Evolutionary conservation across 2,329 filamentous ascomycete species (phyloP), one percentile per base, ranked within the genome.

Genomic region (Didymella arachidicola): DNA sequence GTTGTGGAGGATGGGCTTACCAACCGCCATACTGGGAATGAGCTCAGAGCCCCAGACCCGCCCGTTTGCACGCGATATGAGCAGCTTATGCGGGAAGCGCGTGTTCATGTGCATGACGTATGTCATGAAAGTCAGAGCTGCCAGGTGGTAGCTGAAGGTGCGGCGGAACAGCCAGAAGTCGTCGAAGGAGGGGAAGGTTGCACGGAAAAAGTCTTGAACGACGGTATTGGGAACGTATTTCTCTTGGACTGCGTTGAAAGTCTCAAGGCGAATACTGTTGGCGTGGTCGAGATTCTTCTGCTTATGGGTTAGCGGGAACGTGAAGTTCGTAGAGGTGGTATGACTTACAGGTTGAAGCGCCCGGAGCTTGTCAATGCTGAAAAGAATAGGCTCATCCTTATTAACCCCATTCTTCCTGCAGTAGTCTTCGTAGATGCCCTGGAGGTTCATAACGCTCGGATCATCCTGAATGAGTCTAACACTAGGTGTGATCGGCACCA

Each of bases 91-190:
- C 6, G 95, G 96, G 77, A 95, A 97, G 29, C 95, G 91, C 76
- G 92, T 92, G 75, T 94, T 92, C 88, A 99, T 98, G 80, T 94
- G 94, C 81, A 99, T 89, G 59, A 97, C 90, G 75, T 98, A 99
- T 4, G 95, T 98, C 90, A 99, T 97, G 80, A 99, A 99, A 1
- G 95, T 97, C 64, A 98, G 85, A 1, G 93, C 88, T 19, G 95
- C 94, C 61, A 97, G 89, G 79, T 99, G 95, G 81, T 98, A 97
- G 22, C 92, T 91, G 80, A 99, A 97, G 66, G 97, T 93, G 59
- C 93, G 89, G 59, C 95, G 91, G 91, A 99, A 99, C 57, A 99
- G 86, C 93, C 94, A 99, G 83, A 98, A 97, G 71, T 97, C 93
- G 44, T 91, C 87, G 77, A 92, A 99, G 63, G 91, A 89, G 29